Conservation (phyloP, 306 rosid species). For the Cucurbita maxima region DNA sequence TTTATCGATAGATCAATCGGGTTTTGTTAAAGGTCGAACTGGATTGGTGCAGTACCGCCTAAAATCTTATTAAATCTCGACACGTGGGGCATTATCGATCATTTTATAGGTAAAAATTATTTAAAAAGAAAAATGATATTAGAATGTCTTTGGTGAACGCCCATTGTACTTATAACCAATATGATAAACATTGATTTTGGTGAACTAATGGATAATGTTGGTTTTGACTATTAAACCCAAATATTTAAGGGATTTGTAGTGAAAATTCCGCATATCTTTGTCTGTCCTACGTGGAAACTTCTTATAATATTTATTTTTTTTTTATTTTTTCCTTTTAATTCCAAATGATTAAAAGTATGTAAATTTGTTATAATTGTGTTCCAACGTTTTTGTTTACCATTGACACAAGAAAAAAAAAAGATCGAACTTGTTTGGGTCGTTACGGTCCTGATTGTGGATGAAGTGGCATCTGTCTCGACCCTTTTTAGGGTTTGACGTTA, state of each 20-base stretch:
- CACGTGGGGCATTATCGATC: background rate
- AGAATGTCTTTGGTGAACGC: background rate
- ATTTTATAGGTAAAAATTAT: no score
- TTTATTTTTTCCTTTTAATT: background rate
- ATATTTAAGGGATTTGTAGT: background rate
- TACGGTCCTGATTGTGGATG: no score
- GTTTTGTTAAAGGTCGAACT: no score
- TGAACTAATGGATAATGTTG: conserved; percentile 2
- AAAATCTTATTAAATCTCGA: background rate
- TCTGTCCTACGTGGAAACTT: background rate
- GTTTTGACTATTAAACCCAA: background rate
- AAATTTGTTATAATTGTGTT: no score
- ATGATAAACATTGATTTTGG: background rate
- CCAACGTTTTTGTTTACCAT: background rate
- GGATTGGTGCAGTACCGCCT: background rate
- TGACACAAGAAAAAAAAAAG: no score
- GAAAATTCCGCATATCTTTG: background rate
- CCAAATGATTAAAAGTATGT: background rate
- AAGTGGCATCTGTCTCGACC: no score
- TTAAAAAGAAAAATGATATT: background rate
- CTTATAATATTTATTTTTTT: background rate
- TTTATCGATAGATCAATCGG: no score
- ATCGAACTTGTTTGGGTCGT: no score
- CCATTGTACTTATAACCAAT: background rate
- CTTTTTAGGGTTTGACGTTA: no score